These are phyloP conservation scores for Tephrocybe rancida DNA, from an alignment of 768 basidiomycete species.

Conservation along the genomic window DNA sequence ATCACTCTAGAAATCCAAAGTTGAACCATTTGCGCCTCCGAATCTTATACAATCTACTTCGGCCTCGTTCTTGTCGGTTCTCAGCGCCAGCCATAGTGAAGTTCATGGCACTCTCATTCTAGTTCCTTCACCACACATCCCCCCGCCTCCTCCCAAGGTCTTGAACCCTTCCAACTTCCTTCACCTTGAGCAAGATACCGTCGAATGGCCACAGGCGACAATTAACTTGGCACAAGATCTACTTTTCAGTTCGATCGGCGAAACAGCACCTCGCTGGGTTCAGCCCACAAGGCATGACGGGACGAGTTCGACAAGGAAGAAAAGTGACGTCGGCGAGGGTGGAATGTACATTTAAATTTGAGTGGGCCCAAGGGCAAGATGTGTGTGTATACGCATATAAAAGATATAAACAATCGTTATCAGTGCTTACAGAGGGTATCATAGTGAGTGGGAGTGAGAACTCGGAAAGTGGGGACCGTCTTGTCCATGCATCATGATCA, in stretches of 20 bases:
- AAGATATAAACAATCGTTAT: neutral
- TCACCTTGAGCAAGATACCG: constrained; percentile 31
- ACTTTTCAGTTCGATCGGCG: constrained; percentile 35
- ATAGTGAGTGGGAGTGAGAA: neutral
- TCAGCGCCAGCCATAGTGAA: constrained; percentile 18
- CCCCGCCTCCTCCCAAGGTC: constrained; percentile 40
- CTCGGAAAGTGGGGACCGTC: neutral
- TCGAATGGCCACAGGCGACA: constrained; percentile 35
- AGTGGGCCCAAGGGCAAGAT: neutral
- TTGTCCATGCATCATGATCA: neutral
- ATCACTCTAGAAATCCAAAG: constrained; percentile 30
- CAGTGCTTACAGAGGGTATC: constrained; percentile 12
- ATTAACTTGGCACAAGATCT: constrained; percentile 38
- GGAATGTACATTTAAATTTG: constrained; percentile 51
- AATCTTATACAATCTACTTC: constrained; percentile 59
- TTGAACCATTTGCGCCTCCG: constrained; percentile 50
- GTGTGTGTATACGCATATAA: neutral
- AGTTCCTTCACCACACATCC: constrained; percentile 48
- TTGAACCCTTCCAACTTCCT: constrained; percentile 36
- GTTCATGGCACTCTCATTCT: constrained; percentile 40
- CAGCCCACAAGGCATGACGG: neutral
- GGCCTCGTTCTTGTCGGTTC: constrained; percentile 51
- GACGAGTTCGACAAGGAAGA: constrained; percentile 15
- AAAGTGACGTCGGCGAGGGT: constrained; percentile 44
- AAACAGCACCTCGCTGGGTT: constrained; percentile 23